Evolutionary conservation across 345 rosid genomes (phyloP).

Genomic region (Schrenkiella parvula): DNA sequence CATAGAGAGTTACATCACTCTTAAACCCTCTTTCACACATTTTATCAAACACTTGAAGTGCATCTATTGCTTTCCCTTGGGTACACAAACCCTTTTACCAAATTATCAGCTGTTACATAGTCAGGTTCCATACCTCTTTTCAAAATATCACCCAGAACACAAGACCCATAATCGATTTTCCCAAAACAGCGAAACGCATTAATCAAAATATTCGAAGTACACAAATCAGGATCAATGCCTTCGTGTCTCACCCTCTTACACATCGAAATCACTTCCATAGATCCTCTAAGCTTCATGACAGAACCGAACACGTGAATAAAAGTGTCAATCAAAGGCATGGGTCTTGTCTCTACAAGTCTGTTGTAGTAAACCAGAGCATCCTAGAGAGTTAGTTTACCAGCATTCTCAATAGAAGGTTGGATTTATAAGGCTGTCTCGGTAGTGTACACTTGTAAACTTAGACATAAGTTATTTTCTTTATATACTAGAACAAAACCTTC

Average conservation of each 20-base stretch:
- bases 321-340: neutral
- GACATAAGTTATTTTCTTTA: no score
- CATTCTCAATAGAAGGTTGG: no score
- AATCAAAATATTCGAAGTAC: neutral
- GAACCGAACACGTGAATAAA: neutral
- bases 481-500: no score
- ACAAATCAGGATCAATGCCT: neutral
- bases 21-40: neutral
- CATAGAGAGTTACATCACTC: neutral
- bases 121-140: neutral
- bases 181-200: neutral
- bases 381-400: neutral
- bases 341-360: neutral
- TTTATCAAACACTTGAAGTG: slow-evolving; percentile 8
- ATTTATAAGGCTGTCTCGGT: no score
- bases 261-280: neutral
- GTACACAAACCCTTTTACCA: neutral
- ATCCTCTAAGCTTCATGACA: neutral
- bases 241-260: neutral
- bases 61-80: neutral
- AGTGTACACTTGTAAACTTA: no score
- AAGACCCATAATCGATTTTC: neutral
- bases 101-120: neutral
- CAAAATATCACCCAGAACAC: neutral
- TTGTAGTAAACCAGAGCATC: neutral